Evolutionary conservation across 2,329 filamentous ascomycete genomes (phyloP).

Genomic region (Curvularia verruculosa): DNA sequence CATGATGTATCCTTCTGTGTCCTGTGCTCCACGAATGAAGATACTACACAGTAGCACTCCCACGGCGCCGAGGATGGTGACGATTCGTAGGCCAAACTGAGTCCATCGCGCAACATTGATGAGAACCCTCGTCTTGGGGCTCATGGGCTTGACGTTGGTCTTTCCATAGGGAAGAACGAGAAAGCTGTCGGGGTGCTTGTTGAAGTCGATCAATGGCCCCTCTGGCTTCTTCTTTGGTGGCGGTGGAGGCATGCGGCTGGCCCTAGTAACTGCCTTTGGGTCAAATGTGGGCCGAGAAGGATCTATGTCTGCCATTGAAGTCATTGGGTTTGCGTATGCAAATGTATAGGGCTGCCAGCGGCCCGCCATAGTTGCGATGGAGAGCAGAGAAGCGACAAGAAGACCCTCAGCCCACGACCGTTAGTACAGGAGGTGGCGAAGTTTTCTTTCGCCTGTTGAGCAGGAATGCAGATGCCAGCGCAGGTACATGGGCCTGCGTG

Average conservation of each 20-base stretch:
- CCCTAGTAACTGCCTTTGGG: slow-evolving; percentile 82
- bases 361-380: slow-evolving; percentile 44
- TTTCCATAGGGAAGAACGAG: slow-evolving; percentile 68
- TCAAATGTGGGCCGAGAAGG: slow-evolving; percentile 67
- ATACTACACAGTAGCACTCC: slow-evolving; percentile 79
- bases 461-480: slow-evolving; percentile 37
- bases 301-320: slow-evolving; percentile 60
- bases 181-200: slow-evolving; percentile 81
- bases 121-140: slow-evolving; percentile 69
- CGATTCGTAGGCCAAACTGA: slow-evolving; percentile 71
- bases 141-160: slow-evolving; percentile 69
- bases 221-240: slow-evolving; percentile 67
- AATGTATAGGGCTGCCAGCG: slow-evolving; percentile 75
- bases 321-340: slow-evolving; percentile 65
- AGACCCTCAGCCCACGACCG: slow-evolving; percentile 31
- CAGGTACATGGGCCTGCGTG: slow-evolving; percentile 33
- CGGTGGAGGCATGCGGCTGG: slow-evolving; percentile 71
- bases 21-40: slow-evolving; percentile 71
- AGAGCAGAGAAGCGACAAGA: slow-evolving; percentile 31
- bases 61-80: slow-evolving; percentile 71
- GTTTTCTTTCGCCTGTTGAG: slow-evolving; percentile 36
- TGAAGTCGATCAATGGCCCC: slow-evolving; percentile 81
- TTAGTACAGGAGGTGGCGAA: slow-evolving; percentile 35
- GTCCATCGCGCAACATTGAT: slow-evolving; percentile 72
- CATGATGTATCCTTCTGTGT: slow-evolving; percentile 74